Evolutionary conservation across 2,329 filamentous ascomycete species (phyloP).

Genomic region (Cladosporium sp.): DNA sequence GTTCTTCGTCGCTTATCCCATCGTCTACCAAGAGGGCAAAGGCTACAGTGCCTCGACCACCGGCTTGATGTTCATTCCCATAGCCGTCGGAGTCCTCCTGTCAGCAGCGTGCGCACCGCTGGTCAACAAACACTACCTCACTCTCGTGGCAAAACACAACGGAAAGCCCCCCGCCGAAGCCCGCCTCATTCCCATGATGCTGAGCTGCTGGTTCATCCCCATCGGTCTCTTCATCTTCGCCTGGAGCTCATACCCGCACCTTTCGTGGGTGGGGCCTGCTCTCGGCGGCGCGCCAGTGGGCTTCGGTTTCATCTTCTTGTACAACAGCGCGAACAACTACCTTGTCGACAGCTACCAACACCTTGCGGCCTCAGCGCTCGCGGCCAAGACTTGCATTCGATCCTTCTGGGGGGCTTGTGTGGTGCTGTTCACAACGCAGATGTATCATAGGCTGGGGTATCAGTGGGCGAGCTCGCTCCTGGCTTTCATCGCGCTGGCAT

Average conservation of each 20-base stretch:
- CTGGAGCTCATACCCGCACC: slow-evolving; percentile 46
- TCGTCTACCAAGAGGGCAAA: slow-evolving; percentile 74
- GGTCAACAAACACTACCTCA: slow-evolving; percentile 18
- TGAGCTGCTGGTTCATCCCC: slow-evolving; percentile 46
- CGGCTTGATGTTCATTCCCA: slow-evolving; percentile 41
- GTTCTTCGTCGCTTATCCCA: slow-evolving; percentile 65
- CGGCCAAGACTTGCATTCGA: slow-evolving; percentile 37
- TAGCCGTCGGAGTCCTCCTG: slow-evolving; percentile 38
- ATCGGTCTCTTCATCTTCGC: slow-evolving; percentile 51
- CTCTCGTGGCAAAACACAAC: slow-evolving; percentile 16
- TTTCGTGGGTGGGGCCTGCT: slow-evolving; percentile 38
- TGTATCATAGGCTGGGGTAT: slow-evolving; percentile 30
- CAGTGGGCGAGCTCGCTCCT: slow-evolving; percentile 39
- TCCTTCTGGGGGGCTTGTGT: slow-evolving; percentile 34
- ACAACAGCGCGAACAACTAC: slow-evolving; percentile 42
- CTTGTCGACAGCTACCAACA: slow-evolving; percentile 40
- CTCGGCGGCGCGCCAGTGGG: slow-evolving; percentile 60
- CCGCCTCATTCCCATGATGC: slow-evolving; percentile 46
- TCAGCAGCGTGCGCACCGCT: slow-evolving; percentile 24
- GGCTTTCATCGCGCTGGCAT: slow-evolving; percentile 62
- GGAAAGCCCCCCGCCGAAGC: slow-evolving; percentile 50
- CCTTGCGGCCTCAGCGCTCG: slow-evolving; percentile 53
- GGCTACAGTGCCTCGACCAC: slow-evolving; percentile 61
- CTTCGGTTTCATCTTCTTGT: slow-evolving; percentile 39
- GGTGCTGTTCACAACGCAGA: slow-evolving; percentile 37